Base-by-base conservation (phyloP, 495 filamentous ascomycete genomes). In the Aspergillus ellipticus region DNA sequence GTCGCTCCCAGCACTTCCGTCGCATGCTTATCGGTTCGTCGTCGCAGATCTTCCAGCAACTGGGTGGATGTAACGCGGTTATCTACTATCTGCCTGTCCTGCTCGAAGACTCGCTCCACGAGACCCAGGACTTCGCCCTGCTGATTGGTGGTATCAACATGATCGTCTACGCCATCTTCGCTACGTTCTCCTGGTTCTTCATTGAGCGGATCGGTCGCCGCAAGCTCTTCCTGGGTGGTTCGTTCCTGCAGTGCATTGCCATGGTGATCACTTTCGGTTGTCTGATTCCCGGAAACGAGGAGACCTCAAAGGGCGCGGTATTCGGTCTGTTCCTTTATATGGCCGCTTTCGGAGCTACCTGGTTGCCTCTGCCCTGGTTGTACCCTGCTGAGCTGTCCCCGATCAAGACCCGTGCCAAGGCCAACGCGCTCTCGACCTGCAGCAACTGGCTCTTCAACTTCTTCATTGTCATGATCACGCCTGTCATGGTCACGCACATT, bases 21-120 rank as follows among this genome's bases (percentile, higher is more conserved):
- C 74, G 75, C 19, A 81, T 79, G 75, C 42, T 79, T 39, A 67
- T 80, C 55, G 78, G 76, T 24, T 74, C 75, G 11, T 84, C 81
- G 17, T 83, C 84, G 3, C 90, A 94, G 71, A 78, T 94, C 59
- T 88, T 92, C 74, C 89, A 94, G 68, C 90, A 95, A 61, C 74
- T 92, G 29, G 82, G 83, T 52, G 75, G 75, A 19, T 90, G 88
- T 75, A 93, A 93, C 56, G 89, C 88, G 11, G 87, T 92, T 60
- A 93, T 92, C 61, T 95, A 95, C 76, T 93, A 89, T 66, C 86
- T 90, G 58, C 88, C 89, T 0, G 83, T 92, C 16, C 77, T 95
- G 5, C 86, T 93, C 60, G 71, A 92, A 68, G 67, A 76, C 2
- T 86, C 83, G 1, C 84, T 93, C 48, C 66, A 73, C n/a, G 70